A percentile compares a stretch with the other conserved stretches of the same genome.
These are phyloP conservation scores for Picea abies DNA, from an alignment of 83 land plant species.

Conservation along the genomic window DNA sequence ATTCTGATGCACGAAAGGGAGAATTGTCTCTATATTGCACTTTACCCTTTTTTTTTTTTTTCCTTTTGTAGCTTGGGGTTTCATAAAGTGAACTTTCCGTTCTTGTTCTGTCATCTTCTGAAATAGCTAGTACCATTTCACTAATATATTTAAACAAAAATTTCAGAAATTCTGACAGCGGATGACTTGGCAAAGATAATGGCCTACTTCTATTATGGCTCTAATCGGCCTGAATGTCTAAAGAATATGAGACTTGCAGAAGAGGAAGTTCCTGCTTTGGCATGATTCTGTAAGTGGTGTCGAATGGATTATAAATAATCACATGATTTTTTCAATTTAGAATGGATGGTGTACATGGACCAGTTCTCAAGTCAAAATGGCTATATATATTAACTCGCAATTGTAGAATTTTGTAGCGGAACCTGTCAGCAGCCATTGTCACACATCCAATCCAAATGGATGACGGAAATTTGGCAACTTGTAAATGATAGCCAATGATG, in stretches of 20 bases:
- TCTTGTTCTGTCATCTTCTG: background rate
- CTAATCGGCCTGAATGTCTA: slow-evolving; percentile 56
- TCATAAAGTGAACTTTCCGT: background rate
- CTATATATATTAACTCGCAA: background rate
- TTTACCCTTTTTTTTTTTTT: background rate
- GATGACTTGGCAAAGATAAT: slow-evolving; percentile 75
- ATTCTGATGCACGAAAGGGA: background rate
- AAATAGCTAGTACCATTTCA: background rate
- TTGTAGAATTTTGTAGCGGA: too few relatives aligned
- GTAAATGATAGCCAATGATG: background rate
- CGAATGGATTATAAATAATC: background rate
- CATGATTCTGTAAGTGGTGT: background rate
- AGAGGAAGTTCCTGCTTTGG: slow-evolving; percentile 1
- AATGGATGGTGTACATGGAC: background rate
- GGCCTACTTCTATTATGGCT: slow-evolving; percentile 75
- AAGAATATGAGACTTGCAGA: background rate
- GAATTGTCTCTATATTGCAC: background rate
- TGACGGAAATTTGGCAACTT: background rate
- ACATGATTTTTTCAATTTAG: background rate
- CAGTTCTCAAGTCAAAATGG: background rate
- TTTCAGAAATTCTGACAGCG: slow-evolving; percentile 42
- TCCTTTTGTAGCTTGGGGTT: background rate
- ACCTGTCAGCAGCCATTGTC: too few relatives aligned
- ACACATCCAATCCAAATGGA: background rate
- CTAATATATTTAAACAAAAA: background rate